Percentiles rank a stretch among this genome's conserved stretches.
Conservation (phyloP, 805 yeast species). For the Ogataea methanolica region DNA sequence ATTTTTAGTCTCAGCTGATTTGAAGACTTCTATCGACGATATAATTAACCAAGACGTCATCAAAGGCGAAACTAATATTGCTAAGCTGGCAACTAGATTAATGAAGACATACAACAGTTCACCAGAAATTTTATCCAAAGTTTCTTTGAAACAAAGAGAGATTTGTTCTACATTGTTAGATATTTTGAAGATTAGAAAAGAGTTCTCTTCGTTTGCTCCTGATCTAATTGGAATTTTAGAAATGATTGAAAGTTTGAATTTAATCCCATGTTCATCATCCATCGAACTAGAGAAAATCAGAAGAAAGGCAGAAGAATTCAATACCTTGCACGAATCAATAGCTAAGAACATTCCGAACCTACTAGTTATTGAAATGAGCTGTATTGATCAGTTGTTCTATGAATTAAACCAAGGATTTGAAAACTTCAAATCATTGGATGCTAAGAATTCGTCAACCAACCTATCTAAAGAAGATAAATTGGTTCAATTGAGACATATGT, state of each 20-base stretch:
- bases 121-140: slow-evolving; percentile 52
- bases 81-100: slow-evolving; percentile 41
- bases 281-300: slow-evolving; percentile 57
- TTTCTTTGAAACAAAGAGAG: slow-evolving; percentile 52
- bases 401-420: slow-evolving; percentile 36
- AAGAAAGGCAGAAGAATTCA: slow-evolving; percentile 59
- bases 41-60: slow-evolving; percentile 14
- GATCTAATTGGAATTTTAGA: slow-evolving; percentile 42
- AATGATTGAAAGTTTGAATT: slow-evolving; percentile 51
- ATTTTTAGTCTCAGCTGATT: slow-evolving; percentile 62
- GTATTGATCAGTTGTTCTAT: slow-evolving; percentile 56
- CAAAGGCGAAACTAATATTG: slow-evolving; percentile 43
- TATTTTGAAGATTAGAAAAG: slow-evolving; percentile 63
- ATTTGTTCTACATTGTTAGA: slow-evolving; percentile 62
- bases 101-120: slow-evolving; percentile 48
- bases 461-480: slow-evolving; percentile 49
- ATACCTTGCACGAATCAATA: slow-evolving; percentile 61
- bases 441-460: slow-evolving; percentile 20
- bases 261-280: slow-evolving; percentile 56
- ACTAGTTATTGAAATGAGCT: slow-evolving; percentile 75
- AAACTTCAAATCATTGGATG: slow-evolving; percentile 3
- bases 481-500: slow-evolving; percentile 52
- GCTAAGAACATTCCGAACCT: slow-evolving; percentile 77
- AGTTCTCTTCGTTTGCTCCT: slow-evolving; percentile 47
- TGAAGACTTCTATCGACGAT: slow-evolving; percentile 19